A percentile compares a stretch with the other conserved stretches of the same genome.
phyloP scores from a whole-genome alignment of 306 rosid genomes.

The Lathyrus oleraceus region DNA sequence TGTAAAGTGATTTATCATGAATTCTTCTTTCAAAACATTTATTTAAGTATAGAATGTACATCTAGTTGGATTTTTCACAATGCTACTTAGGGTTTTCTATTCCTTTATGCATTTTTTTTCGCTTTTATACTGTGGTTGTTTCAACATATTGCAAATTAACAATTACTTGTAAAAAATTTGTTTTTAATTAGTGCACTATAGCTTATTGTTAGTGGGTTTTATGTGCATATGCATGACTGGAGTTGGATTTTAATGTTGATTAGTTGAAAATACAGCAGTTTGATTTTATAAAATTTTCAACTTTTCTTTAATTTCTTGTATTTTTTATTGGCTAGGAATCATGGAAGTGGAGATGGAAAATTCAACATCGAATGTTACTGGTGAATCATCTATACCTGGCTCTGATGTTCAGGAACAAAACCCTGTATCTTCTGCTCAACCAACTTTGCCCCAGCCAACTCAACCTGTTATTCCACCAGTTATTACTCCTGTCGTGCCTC shows the following conservation, averaged over 20 bases:
- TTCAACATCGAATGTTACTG: slow-evolving; percentile 39
- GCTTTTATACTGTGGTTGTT: not conserved
- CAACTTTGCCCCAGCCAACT: slow-evolving; percentile 39
- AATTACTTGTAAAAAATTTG: no score
- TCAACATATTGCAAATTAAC: no score
- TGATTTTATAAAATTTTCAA: slow-evolving; percentile 3
- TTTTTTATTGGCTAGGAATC: slow-evolving; percentile 13
- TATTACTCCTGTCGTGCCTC: slow-evolving; percentile 50
- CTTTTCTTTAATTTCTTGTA: not conserved
- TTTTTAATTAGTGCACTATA: no score
- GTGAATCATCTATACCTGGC: slow-evolving; percentile 49
- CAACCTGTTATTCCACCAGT: slow-evolving; percentile 42
- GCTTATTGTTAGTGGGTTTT: no score
- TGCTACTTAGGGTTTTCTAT: slow-evolving; percentile 6
- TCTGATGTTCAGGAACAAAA: slow-evolving; percentile 47
- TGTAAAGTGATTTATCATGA: no score
- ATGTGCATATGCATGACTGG: not conserved
- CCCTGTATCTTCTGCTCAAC: slow-evolving; percentile 34
- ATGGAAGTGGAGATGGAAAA: slow-evolving; percentile 45
- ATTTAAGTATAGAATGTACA: no score
- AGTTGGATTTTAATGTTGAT: not conserved
- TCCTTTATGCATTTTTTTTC: not conserved
- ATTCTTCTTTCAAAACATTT: no score
- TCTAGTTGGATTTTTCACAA: no score
- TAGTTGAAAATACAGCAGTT: not conserved